Evolutionary conservation across 2,329 filamentous ascomycete genomes (phyloP).

Genomic region (Pyrenophora teres): DNA sequence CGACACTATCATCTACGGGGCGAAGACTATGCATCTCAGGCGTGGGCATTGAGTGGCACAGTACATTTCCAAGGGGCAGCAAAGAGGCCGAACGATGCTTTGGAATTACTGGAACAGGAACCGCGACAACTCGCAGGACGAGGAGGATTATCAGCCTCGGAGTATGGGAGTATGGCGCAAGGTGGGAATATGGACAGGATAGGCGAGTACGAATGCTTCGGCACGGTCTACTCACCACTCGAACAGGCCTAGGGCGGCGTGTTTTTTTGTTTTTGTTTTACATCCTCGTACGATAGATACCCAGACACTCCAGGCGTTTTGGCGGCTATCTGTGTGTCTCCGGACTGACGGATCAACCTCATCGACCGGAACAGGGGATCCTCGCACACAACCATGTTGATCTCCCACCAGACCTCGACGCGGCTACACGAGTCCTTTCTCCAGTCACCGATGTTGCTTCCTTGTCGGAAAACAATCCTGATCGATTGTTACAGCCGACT

Average conservation of each 20-base stretch:
- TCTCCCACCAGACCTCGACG: slow-evolving; percentile 15
- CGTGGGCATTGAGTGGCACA: too few relatives aligned
- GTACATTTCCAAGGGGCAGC: too few relatives aligned
- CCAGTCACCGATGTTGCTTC: slow-evolving; percentile 11
- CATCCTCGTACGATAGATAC: slow-evolving; percentile 10
- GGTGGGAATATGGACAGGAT: neutral
- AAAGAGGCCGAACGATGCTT: too few relatives aligned
- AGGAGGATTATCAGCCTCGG: too few relatives aligned
- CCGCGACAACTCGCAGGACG: too few relatives aligned
- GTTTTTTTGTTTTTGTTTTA: neutral
- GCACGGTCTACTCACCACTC: slow-evolving; percentile 15
- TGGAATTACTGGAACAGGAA: too few relatives aligned
- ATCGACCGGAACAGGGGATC: slow-evolving; percentile 11
- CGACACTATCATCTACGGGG: too few relatives aligned
- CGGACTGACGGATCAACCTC: slow-evolving; percentile 5
- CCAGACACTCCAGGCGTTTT: slow-evolving; percentile 14
- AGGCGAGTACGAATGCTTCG: slow-evolving; percentile 17
- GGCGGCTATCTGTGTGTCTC: slow-evolving; percentile 7
- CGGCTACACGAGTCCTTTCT: slow-evolving; percentile 13
- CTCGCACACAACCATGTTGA: slow-evolving; percentile 17
- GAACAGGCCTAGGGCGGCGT: neutral
- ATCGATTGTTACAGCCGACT: neutral
- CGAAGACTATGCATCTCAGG: too few relatives aligned
- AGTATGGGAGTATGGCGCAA: neutral
- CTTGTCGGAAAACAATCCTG: neutral